phyloP scores from a whole-genome alignment of 1,284 basidiomycete species.

The Leccinum subfulvum region DNA sequence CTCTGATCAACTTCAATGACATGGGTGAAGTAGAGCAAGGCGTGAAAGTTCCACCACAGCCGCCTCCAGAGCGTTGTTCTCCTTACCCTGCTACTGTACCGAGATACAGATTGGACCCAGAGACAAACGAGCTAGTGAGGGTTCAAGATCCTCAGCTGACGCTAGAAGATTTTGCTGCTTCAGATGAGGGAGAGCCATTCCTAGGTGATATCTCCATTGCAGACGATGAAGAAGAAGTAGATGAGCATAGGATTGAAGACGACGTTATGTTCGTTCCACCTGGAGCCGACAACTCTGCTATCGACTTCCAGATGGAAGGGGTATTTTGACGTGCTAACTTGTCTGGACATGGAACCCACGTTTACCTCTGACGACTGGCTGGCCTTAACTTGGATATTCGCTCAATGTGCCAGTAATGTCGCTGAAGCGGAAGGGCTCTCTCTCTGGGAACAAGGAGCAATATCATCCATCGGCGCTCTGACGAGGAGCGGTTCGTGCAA shows the following conservation, averaged over 20 bases:
- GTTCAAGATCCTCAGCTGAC: not conserved
- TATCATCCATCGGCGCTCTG: no score
- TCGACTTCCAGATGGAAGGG: not conserved
- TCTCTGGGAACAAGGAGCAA: no score
- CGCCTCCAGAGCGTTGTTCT: not conserved
- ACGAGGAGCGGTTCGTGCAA: no score
- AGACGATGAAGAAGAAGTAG: not conserved
- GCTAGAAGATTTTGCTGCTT: not conserved
- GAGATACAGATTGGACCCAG: conserved; percentile 18
- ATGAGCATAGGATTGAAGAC: conserved; percentile 11
- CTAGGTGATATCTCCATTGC: not conserved
- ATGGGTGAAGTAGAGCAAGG: conserved; percentile 3
- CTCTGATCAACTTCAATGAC: not conserved
- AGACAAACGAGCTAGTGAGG: not conserved
- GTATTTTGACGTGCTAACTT: not conserved
- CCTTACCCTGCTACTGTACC: not conserved
- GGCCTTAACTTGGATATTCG: no score
- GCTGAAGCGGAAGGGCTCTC: no score
- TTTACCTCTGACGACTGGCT: no score
- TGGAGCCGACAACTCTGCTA: not conserved
- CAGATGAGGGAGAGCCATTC: not conserved
- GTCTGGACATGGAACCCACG: not conserved
- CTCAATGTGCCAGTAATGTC: no score
- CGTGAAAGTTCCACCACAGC: not conserved
- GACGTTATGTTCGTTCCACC: conserved; percentile 18